These are phyloP conservation scores for Lipomyces mesembrius DNA, from an alignment of 805 yeast genomes.

Conservation along the genomic window DNA sequence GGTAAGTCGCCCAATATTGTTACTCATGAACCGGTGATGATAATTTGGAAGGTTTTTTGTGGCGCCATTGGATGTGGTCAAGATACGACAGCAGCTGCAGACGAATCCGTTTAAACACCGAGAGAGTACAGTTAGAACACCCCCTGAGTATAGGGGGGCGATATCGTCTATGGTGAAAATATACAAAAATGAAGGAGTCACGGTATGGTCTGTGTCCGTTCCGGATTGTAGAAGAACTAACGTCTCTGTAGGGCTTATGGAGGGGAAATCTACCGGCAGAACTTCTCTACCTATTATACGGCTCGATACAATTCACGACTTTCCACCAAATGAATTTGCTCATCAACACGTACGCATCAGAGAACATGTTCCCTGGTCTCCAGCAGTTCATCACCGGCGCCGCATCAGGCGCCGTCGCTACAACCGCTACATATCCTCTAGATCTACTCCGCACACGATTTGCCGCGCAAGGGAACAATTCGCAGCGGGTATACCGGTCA, in stretches of 20 bases:
- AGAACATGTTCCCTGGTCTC: constrained; percentile 37
- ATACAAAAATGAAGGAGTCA: constrained; percentile 64
- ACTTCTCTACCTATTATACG: constrained; percentile 79
- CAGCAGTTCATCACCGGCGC: constrained; percentile 71
- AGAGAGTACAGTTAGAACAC: not conserved
- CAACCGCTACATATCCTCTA: constrained; percentile 80
- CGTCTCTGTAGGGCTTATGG: constrained; percentile 54
- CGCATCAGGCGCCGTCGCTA: constrained; percentile 75
- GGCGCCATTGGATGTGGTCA: constrained; percentile 80
- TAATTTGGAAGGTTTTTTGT: constrained; percentile 55
- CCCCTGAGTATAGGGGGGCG: constrained; percentile 26
- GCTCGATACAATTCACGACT: constrained; percentile 80
- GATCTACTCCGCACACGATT: constrained; percentile 87
- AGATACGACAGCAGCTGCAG: constrained; percentile 73
- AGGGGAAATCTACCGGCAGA: constrained; percentile 96
- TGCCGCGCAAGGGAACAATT: constrained; percentile 60
- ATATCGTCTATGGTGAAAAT: constrained; percentile 50
- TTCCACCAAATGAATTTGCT: constrained; percentile 60
- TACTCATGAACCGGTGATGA: not conserved
- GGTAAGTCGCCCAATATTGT: constrained; percentile 43
- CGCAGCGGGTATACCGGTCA: constrained; percentile 39
- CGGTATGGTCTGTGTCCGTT: constrained; percentile 21
- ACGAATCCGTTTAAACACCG: constrained; percentile 32
- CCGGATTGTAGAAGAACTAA: not conserved
- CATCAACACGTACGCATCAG: constrained; percentile 44